Base-by-base conservation (phyloP, 1,139 yeast genomes). In the Candida sojae region DNA sequence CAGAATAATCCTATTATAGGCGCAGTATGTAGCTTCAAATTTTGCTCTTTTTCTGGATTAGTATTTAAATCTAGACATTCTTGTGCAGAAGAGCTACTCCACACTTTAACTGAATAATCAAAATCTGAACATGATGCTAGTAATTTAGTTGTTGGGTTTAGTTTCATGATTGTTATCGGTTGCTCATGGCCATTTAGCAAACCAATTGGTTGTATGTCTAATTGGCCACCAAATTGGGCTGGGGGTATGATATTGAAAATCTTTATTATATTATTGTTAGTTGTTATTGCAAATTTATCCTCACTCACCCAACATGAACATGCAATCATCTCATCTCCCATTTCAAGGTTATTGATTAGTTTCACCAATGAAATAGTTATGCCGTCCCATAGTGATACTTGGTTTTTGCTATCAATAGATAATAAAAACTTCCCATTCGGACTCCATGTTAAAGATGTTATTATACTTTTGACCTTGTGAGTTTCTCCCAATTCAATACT, bases 271-370 rank as follows among this genome's bases (percentile, higher is more conserved):
- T 83, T 78, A 42, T 75, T 75, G 5, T 73, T 64, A 0, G 88
- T 86, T 0, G 96, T 82, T 11, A 87, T 68, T 2, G 92, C 90
- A 63, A 88, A 88, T 53, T 84, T 86, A 50, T 72, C 68, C 36
- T 80, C 81, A 56, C 83, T 87, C 21, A 90, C 71, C 97, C 97
- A 91, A 54, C 84, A 82, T 5, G 59, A 75, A 57, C 81, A 86
- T 1, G 79, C 42, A 4, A 39, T 32, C 5, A 47, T 17, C n/a
- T 48, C 50, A 17, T 32, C 41, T 8, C 9, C 39, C 26, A 33
- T 37, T 31, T 45, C 52, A 13, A 32, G 23, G 28, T 43, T 45
- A 12, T 56, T 58, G 12, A 71, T 55, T 45, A 63, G 69, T 50
- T 69, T 71, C 21, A 75, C 56, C 23, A 70, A 54, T 10, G 60